These are phyloP conservation scores for Pyrenophora seminiperda DNA, from an alignment of 2,329 filamentous ascomycete genomes.

Conservation along the genomic window DNA sequence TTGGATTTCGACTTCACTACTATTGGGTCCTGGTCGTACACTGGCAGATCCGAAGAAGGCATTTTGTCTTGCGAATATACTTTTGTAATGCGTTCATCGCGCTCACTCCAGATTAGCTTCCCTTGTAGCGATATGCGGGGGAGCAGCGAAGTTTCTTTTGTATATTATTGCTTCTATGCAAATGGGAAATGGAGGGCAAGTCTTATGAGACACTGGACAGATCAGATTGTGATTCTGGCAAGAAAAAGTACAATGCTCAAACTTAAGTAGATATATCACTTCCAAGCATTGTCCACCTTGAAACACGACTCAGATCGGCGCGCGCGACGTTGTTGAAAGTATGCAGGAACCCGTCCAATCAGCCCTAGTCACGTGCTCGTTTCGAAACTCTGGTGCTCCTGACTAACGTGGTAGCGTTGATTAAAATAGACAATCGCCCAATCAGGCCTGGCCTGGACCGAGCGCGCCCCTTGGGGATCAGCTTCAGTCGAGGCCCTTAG, in stretches of 20 bases:
- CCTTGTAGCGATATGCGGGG: not conserved
- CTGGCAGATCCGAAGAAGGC: constrained; percentile 10
- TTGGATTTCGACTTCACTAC: constrained; percentile 12
- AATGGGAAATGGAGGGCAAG: not conserved
- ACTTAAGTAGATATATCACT: not conserved
- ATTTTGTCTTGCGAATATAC: constrained; percentile 20
- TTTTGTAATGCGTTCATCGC: constrained; percentile 28
- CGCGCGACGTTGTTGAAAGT: not conserved
- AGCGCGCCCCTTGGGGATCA: constrained; percentile 9
- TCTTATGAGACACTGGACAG: not conserved
- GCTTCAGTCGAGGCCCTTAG: constrained; percentile 10
- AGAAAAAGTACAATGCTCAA: not conserved
- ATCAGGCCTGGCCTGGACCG: constrained; percentile 7
- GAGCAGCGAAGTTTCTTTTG: constrained; percentile 14
- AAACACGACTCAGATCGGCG: not conserved
- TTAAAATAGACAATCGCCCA: constrained; percentile 11
- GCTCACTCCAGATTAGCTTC: constrained; percentile 12
- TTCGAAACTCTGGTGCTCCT: constrained; percentile 25
- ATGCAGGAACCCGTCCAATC: constrained; percentile 23
- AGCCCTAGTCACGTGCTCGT: constrained; percentile 1
- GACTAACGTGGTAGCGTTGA: constrained; percentile 20
- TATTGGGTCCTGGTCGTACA: constrained; percentile 11
- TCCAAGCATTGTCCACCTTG: no score
- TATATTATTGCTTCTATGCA: constrained; percentile 11
- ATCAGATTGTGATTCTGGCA: not conserved